These are phyloP conservation scores for Vararia minispora DNA, from an alignment of 768 basidiomycete genomes.

Conservation along the genomic window DNA sequence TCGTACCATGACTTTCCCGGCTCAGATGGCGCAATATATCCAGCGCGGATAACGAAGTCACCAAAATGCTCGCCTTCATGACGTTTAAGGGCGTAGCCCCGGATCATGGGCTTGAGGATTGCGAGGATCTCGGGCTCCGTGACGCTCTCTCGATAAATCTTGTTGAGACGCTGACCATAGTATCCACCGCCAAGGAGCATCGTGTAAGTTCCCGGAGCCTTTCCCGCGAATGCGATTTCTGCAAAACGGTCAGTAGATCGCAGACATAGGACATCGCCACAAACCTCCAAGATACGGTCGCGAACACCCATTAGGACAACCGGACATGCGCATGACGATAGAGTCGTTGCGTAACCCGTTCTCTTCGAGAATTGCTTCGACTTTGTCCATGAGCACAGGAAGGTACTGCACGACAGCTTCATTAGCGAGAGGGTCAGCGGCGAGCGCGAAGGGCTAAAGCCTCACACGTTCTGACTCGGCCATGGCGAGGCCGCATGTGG, in stretches of 20 bases:
- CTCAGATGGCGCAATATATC: conserved; percentile 78
- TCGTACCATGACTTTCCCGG: conserved; percentile 83
- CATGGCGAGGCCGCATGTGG: conserved; percentile 81
- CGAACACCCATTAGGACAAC: conserved; percentile 87
- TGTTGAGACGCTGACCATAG: conserved; percentile 86
- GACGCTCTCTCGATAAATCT: conserved; percentile 85
- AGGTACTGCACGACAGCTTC: conserved; percentile 51
- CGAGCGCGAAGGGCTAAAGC: conserved; percentile 10
- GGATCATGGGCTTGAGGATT: conserved; percentile 87
- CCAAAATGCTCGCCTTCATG: conserved; percentile 84
- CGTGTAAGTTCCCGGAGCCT: conserved; percentile 80
- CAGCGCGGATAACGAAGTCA: conserved; percentile 85
- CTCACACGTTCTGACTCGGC: conserved; percentile 59
- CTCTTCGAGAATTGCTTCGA: conserved; percentile 89
- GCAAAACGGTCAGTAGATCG: conserved; percentile 6
- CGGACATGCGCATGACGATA: conserved; percentile 97
- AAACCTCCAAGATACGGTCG: conserved; percentile 80
- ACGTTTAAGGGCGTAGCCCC: conserved; percentile 78
- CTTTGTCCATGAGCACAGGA: conserved; percentile 83
- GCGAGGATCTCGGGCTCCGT: conserved; percentile 85
- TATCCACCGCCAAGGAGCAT: conserved; percentile 96
- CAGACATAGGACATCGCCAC: too few species aligned
- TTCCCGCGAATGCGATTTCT: conserved; percentile 93
- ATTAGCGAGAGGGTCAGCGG: neutral
- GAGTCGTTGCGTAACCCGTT: conserved; percentile 84